phyloP scores from a whole-genome alignment of 1,139 yeast genomes.

The Diutina pseudorugosa region DNA sequence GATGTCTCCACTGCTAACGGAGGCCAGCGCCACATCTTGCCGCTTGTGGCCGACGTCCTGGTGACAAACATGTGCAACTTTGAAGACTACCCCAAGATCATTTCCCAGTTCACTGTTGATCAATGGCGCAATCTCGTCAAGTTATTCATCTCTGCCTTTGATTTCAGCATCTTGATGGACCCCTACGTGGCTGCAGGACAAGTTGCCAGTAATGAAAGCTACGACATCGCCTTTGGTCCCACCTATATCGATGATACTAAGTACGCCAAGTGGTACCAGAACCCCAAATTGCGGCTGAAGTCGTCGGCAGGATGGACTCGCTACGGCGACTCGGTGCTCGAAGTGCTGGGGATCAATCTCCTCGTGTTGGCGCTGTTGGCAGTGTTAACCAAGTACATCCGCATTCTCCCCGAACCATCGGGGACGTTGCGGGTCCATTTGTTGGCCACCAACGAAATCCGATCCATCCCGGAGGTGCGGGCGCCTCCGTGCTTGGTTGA shows the following conservation, averaged over 20 bases:
- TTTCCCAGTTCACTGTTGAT: not conserved
- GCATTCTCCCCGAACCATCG: not conserved
- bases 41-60: not conserved
- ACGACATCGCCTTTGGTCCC: not conserved
- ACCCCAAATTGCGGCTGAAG: not conserved
- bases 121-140: not conserved
- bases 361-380: not conserved
- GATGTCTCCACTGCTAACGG: not conserved
- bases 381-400: slow-evolving; percentile 1
- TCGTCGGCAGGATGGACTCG: not conserved
- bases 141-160: not conserved
- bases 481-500: not conserved
- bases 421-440: not conserved
- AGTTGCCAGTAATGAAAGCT: not conserved
- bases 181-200: not conserved
- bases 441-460: not conserved
- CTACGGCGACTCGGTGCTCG: not conserved
- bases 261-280: not conserved
- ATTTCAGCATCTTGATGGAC: not conserved
- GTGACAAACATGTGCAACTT: not conserved
- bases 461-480: not conserved
- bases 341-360: not conserved
- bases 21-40: not conserved
- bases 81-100: not conserved
- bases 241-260: not conserved